A percentile compares a stretch with the other conserved stretches of the same genome.
These are phyloP conservation scores for Zygoascus flipseniorum DNA, from an alignment of 805 yeast genomes.

Conservation along the genomic window DNA sequence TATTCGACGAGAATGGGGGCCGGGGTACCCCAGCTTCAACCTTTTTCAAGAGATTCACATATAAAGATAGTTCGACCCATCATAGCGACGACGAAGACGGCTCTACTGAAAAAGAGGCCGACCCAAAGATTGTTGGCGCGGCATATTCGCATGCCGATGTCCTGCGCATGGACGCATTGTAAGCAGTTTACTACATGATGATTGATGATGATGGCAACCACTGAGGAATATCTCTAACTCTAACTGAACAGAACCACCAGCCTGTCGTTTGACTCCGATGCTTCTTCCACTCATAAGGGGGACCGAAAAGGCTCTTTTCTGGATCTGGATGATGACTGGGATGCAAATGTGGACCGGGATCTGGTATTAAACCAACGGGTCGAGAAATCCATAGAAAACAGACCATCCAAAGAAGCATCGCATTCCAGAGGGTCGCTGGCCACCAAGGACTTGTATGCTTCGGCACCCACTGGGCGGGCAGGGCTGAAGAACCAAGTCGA, in stretches of 20 bases:
- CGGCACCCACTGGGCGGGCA: constrained; percentile 1
- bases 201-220: too few species aligned
- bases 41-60: constrained; percentile 35
- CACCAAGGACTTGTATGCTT: constrained; percentile 6
- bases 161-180: constrained; percentile 31
- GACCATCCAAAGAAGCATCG: constrained; percentile 4
- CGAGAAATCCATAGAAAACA: constrained; percentile 19
- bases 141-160: constrained; percentile 46
- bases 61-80: background rate
- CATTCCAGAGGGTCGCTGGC: background rate
- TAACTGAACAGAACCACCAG: constrained; percentile 6
- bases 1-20: constrained; percentile 64
- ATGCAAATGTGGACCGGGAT: constrained; percentile 52
- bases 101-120: constrained; percentile 19
- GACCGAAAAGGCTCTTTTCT: constrained; percentile 33
- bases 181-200: constrained; percentile 78
- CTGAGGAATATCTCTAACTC: background rate
- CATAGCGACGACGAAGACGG: background rate
- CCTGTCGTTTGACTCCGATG: background rate
- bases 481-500: constrained; percentile 15
- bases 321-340: constrained; percentile 91
- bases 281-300: constrained; percentile 1
- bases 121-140: constrained; percentile 43
- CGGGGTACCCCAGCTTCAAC: constrained; percentile 50
- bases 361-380: constrained; percentile 10